These are phyloP conservation scores for Mycena vitilis DNA, from an alignment of 768 basidiomycete species.

Conservation along the genomic window DNA sequence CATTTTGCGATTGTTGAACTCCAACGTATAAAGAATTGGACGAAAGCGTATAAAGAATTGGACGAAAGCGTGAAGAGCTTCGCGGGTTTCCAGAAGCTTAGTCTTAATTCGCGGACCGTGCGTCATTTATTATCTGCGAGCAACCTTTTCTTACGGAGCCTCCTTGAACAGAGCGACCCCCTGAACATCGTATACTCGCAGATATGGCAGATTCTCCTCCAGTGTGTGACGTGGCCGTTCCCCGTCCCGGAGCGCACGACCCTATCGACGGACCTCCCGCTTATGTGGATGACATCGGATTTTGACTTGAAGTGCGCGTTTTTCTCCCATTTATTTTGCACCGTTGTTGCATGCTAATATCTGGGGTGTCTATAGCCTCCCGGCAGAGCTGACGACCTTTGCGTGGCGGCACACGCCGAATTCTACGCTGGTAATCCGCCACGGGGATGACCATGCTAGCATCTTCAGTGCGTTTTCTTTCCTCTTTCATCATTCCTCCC, in stretches of 20 bases:
- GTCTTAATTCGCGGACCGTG: background rate
- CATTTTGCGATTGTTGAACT: no score
- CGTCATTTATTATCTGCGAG: background rate
- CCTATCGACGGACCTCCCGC: background rate
- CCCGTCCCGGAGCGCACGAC: background rate
- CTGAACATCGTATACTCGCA: conserved; percentile 7
- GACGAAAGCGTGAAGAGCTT: background rate
- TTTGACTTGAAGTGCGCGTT: conserved; percentile 32
- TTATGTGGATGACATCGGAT: conserved; percentile 31
- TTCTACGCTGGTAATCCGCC: conserved; percentile 23
- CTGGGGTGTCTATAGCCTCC: conserved; percentile 1
- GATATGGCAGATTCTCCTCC: conserved; percentile 17
- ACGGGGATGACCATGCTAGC: conserved; percentile 38
- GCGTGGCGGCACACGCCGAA: conserved; percentile 24
- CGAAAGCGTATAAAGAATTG: no score
- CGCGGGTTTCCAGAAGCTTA: background rate
- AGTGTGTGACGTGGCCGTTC: conserved; percentile 22
- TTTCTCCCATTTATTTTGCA: background rate
- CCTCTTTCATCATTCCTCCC: no score
- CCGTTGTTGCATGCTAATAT: background rate
- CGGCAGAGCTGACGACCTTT: conserved; percentile 21
- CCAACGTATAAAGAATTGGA: no score
- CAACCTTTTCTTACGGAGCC: background rate
- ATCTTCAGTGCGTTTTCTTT: conserved; percentile 6
- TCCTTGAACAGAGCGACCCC: no score